These are phyloP conservation scores for Aspergillus bertholletiae DNA, from an alignment of 495 filamentous ascomycete genomes.

Conservation along the genomic window DNA sequence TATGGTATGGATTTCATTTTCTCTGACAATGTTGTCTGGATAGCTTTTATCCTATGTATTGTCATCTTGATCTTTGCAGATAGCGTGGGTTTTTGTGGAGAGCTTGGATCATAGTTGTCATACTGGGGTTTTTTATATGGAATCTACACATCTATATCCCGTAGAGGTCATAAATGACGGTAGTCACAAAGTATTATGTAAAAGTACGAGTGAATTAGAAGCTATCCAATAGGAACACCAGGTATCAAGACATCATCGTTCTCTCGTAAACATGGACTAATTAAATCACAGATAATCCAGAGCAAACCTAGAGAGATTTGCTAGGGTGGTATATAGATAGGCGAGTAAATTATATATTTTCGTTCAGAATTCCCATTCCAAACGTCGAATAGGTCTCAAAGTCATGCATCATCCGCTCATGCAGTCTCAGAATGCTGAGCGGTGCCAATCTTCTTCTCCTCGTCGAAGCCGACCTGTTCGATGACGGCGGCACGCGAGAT, in stretches of 20 bases:
- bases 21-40: no score
- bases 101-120: no score
- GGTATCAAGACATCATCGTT: not conserved
- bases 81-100: no score
- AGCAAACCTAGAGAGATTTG: not conserved
- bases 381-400: not conserved
- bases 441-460: constrained; percentile 20
- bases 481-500: constrained; percentile 15
- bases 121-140: no score
- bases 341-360: not conserved
- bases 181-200: no score
- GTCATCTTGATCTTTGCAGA: no score
- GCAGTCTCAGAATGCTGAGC: constrained; percentile 11
- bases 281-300: not conserved
- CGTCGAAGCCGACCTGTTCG: constrained; percentile 14
- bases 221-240: not conserved
- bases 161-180: no score
- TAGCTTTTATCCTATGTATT: no score
- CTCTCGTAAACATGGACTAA: not conserved
- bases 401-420: not conserved
- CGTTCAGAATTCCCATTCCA: not conserved
- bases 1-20: no score
- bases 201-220: no score
- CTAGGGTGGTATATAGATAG: not conserved
- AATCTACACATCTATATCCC: no score